Evolutionary conservation across 352 stramenopile species (phyloP), one percentile per base, ranked within the genome.

Genomic region (Phytophthora megakarya): DNA sequence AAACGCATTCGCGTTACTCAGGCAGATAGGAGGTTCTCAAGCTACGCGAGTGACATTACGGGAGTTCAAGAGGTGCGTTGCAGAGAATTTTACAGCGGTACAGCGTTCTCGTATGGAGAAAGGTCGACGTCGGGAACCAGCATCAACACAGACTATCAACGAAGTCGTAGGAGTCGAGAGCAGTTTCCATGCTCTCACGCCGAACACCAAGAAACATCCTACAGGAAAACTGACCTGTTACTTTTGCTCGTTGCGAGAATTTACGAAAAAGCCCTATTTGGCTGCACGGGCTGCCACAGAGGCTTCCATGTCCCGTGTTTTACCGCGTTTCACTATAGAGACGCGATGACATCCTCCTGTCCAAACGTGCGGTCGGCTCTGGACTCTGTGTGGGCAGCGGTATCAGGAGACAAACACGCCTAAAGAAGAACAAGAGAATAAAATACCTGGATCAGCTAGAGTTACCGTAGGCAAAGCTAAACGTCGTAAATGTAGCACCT

Each of bases 391-490:
- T 64, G 55, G 26, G 45, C 33, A 12, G 35, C 43, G 21, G 23
- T 44, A 13, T 43, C 23, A 11, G 55, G 44, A 16, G 55, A 63
- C 54, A 54, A 23, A 58, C 49, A 26, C 44, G 44, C 2, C 55
- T 50, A 22, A 63, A 63, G 44, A 63, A 55, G 33, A 63, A 63
- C 55, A 63, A 55, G 40, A 55, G 33, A 22, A 63, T 63, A 16
- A 55, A 44, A 35, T 51, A 50, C 25, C 37, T 61, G 30, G 51
- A 60, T 51, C 15, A 49, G 50, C 25, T 58, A 32, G 8, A 35
- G 13, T 1, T 35, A 35, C 30, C 30, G 13, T 35, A 35, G 13
- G 8, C 10, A 11, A 3, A 35, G 30, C 3, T 35, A 7, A 35
- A 35, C 13, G 13, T 7, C 8, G 13, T 35, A 11, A 7, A 35